Conservation (phyloP, 192 early-diverging fungal genomes). For the Phycomyces nitens region DNA sequence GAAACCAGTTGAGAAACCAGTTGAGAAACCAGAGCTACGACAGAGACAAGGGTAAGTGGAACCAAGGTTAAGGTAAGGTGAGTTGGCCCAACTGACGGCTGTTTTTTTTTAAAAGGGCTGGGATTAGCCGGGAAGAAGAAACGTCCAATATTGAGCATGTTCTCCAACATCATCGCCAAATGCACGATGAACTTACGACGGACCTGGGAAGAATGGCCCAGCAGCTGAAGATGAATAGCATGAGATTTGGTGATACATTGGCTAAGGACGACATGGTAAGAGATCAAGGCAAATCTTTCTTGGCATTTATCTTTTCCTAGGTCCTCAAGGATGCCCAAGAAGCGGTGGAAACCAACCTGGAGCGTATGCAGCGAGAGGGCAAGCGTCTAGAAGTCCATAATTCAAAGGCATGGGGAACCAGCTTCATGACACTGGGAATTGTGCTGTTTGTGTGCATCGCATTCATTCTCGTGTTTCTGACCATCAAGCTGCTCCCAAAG, state of each 20-base stretch:
- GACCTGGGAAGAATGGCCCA: constrained; percentile 46
- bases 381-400: constrained; percentile 34
- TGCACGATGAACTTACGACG: constrained; percentile 47
- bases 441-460: constrained; percentile 43
- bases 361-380: constrained; percentile 32
- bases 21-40: background rate
- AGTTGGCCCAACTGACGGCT: too few species aligned
- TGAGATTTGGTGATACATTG: constrained; percentile 41
- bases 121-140: constrained; percentile 28
- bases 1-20: too few species aligned
- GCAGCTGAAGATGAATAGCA: constrained; percentile 46
- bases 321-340: constrained; percentile 38
- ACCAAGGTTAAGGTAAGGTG: too few species aligned
- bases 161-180: constrained; percentile 46
- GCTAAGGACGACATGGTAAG: constrained; percentile 40
- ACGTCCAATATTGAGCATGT: constrained; percentile 38
- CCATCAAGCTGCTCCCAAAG: constrained; percentile 41
- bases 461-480: constrained; percentile 44
- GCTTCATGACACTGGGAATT: constrained; percentile 41
- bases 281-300: background rate
- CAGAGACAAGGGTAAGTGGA: constrained; percentile 2
- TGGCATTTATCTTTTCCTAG: constrained; percentile 4
- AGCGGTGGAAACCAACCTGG: constrained; percentile 36
- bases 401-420: constrained; percentile 44
- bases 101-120: too few species aligned